Conservation (phyloP, 805 yeast genomes). For the Dipodascus albidus region DNA sequence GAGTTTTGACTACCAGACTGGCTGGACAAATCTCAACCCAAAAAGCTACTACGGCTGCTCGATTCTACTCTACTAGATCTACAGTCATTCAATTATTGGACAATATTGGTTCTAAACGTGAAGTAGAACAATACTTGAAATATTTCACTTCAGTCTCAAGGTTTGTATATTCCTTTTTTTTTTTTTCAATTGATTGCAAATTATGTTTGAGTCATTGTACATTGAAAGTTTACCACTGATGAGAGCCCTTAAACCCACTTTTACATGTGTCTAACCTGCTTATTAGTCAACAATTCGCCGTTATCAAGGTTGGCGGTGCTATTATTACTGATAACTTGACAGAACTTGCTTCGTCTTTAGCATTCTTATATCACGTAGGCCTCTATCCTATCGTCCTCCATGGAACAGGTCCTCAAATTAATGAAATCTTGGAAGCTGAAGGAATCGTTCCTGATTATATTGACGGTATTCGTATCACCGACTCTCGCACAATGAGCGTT, state of each 20-base stretch:
- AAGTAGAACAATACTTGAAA: constrained; percentile 93
- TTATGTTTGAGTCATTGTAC: neutral
- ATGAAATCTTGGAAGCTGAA: constrained; percentile 81
- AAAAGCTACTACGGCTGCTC: constrained; percentile 1
- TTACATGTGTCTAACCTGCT: neutral
- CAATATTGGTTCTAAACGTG: constrained; percentile 94
- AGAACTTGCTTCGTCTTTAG: constrained; percentile 89
- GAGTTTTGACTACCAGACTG: neutral
- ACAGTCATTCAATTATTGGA: constrained; percentile 91
- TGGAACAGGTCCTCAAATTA: constrained; percentile 99
- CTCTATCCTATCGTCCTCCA: constrained; percentile 92
- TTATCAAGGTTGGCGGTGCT: constrained; percentile 98
- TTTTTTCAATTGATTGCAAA: too few species aligned
- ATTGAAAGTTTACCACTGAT: neutral
- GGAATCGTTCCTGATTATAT: constrained; percentile 93
- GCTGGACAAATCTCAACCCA: neutral
- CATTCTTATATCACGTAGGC: constrained; percentile 94
- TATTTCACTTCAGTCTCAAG: constrained; percentile 80
- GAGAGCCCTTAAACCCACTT: neutral
- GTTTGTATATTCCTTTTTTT: constrained; percentile 2
- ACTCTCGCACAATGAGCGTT: constrained; percentile 87
- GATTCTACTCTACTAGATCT: constrained; percentile 52
- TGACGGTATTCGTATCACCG: constrained; percentile 95
- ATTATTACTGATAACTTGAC: constrained; percentile 90
- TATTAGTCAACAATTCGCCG: constrained; percentile 91